phyloP scores from a whole-genome alignment of 345 rosid genomes.

The Gossypium rotundifolium region DNA sequence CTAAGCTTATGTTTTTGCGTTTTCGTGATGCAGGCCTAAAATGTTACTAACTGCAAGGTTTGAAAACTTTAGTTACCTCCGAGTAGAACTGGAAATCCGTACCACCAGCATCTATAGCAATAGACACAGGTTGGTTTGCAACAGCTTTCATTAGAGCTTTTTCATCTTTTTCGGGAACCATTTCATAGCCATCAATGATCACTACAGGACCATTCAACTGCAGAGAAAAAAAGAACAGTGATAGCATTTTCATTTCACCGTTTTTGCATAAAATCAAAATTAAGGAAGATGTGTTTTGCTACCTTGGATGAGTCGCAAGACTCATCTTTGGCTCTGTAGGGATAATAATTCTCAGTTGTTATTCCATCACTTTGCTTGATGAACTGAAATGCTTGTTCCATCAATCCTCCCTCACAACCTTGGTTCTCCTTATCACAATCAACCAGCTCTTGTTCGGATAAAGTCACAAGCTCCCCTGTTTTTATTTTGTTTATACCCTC shows the following conservation, averaged over 20 bases:
- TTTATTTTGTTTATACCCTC: slow-evolving; percentile 40
- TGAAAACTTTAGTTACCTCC: slow-evolving; percentile 24
- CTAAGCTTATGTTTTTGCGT: not conserved
- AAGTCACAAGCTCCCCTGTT: slow-evolving; percentile 25
- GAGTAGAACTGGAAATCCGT: slow-evolving; percentile 37
- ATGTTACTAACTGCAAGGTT: not conserved
- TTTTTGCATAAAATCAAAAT: not conserved
- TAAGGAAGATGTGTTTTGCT: not conserved
- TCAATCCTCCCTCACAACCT: slow-evolving; percentile 34
- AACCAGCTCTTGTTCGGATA: slow-evolving; percentile 37
- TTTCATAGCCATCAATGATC: slow-evolving; percentile 44
- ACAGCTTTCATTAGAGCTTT: slow-evolving; percentile 41
- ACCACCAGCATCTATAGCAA: slow-evolving; percentile 48
- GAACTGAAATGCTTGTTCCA: slow-evolving; percentile 34
- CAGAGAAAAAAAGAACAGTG: not conserved
- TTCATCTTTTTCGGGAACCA: slow-evolving; percentile 48
- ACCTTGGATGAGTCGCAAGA: slow-evolving; percentile 41
- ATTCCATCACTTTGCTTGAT: slow-evolving; percentile 35
- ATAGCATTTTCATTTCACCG: not conserved
- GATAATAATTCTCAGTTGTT: slow-evolving; percentile 40
- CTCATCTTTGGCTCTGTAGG: slow-evolving; percentile 37
- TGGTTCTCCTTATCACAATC: slow-evolving; percentile 24
- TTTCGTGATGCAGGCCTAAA: not conserved
- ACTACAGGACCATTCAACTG: slow-evolving; percentile 34
- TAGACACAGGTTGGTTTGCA: slow-evolving; percentile 54